Evolutionary conservation across 495 filamentous ascomycete genomes (phyloP).

Genomic region (Aspergillus asperescens): DNA sequence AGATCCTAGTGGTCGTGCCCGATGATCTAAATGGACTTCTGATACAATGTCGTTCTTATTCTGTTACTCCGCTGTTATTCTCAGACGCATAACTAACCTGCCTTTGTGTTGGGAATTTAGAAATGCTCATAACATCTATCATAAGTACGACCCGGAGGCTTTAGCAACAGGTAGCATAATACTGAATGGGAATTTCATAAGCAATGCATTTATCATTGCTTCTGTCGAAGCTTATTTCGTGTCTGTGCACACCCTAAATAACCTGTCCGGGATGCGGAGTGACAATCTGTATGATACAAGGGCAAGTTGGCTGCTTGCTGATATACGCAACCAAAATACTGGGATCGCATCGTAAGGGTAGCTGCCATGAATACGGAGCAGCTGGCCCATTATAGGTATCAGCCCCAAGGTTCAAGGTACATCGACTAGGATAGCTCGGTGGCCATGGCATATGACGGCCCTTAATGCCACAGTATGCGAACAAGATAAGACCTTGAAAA

Average conservation of each 20-base stretch:
- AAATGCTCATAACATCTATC: not conserved
- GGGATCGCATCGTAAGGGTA: not conserved
- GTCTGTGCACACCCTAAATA: not conserved
- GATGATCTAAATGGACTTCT: conserved; percentile 62
- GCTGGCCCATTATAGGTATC: not conserved
- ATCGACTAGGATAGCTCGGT: not conserved
- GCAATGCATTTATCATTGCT: not conserved
- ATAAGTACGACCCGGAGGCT: not conserved
- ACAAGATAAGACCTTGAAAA: not conserved
- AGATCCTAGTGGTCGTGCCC: conserved; percentile 40
- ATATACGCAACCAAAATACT: not conserved
- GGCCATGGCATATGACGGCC: not conserved
- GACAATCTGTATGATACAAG: not conserved
- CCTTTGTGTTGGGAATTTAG: conserved; percentile 7
- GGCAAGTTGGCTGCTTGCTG: not conserved
- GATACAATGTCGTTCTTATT: conserved; percentile 28
- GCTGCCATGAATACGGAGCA: too few relatives aligned
- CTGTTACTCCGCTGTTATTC: conserved; percentile 7
- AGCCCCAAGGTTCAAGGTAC: not conserved
- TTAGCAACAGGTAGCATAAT: not conserved
- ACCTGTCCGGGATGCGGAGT: not conserved
- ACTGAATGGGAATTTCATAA: not conserved
- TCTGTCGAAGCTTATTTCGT: not conserved
- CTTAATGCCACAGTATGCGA: not conserved
- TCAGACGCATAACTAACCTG: conserved; percentile 12